phyloP scores from a whole-genome alignment of 2,329 filamentous ascomycete species.

The Aureobasidium sp. region DNA sequence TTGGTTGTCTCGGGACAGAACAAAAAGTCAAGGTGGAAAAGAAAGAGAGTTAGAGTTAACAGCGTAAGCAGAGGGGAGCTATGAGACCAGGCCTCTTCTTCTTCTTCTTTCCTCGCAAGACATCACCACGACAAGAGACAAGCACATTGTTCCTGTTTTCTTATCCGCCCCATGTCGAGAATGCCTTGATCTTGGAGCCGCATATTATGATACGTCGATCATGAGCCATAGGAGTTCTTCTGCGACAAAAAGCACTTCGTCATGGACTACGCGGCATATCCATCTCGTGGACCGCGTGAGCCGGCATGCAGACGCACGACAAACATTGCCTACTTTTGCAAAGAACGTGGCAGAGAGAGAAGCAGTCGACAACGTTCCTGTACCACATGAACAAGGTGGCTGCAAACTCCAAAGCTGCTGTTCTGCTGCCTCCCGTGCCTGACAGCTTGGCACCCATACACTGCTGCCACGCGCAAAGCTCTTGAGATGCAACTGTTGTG shows the following conservation, averaged over 20 bases:
- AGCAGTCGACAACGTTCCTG: not conserved
- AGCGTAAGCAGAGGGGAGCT: not conserved
- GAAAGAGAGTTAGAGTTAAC: not conserved
- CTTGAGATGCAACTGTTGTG: not conserved
- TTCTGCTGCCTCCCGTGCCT: not conserved
- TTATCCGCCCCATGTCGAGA: not conserved
- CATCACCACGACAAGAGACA: not conserved
- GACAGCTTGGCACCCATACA: not conserved
- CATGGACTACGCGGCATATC: not conserved
- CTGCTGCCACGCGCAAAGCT: not conserved
- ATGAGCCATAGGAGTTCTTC: not conserved
- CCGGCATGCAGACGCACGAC: not conserved
- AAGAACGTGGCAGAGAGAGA: not conserved
- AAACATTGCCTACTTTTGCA: not conserved
- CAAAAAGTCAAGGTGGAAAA: not conserved
- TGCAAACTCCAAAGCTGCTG: not conserved
- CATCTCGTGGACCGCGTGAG: not conserved
- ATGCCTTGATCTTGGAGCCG: not conserved
- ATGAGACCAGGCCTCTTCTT: not conserved
- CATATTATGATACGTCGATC: not conserved
- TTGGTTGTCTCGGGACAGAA: not conserved
- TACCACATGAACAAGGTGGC: not conserved
- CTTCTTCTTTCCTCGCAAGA: not conserved
- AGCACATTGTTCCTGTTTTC: not conserved
- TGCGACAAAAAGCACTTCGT: not conserved